Evolutionary conservation across 495 filamentous ascomycete genomes (phyloP), one percentile per base, ranked within the genome.

Genomic region (Bombardia bombarda): DNA sequence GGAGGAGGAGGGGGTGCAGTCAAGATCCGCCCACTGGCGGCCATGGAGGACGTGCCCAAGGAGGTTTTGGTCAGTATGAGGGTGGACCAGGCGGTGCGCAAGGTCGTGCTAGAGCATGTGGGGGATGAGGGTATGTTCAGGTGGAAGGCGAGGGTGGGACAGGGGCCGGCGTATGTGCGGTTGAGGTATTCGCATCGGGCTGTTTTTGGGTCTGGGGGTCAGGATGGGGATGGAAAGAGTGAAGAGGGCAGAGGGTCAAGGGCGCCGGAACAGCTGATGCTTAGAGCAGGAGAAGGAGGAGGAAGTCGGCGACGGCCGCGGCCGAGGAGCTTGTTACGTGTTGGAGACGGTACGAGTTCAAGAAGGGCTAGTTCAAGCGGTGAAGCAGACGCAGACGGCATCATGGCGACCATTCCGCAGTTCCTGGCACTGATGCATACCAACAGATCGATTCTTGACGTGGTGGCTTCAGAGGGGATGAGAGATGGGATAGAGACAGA

Each of bases 21-120:
- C 1, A 20, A 20, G 2, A 18, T 52, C 5, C 17, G 26, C 10
- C 45, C 50, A 3, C 33, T 53, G 7, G 42, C 42, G 4, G 45
- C 45, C 0, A 49, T 53, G 50, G 50, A 53, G 32, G 45, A 45
- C 24, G 43, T 53, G 16, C 50, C 50, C 3, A 43, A 36, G 25
- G 36, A 40, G 23, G 23, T 49, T 0, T 31, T 53, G 10, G 32
- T 43, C 0, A 32, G 37, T 8, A 43, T 53, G 38, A 45, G 50
- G 1, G 20, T 40, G 2, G 46, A 53, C 17, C 13, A 23, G 10
- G 28, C 32, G 2, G 10, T 53, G 3, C 39, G 38, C 9, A 53
- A 53, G 30, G 21, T 34, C 9, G 46, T 53, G 10, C 28, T 47
- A 10, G 24, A 22, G 17, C 37, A 48, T 20, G 21, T 21, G 1